Evolutionary conservation across 2,329 filamentous ascomycete species (phyloP).

Genomic region (Fusarium virguliforme): DNA sequence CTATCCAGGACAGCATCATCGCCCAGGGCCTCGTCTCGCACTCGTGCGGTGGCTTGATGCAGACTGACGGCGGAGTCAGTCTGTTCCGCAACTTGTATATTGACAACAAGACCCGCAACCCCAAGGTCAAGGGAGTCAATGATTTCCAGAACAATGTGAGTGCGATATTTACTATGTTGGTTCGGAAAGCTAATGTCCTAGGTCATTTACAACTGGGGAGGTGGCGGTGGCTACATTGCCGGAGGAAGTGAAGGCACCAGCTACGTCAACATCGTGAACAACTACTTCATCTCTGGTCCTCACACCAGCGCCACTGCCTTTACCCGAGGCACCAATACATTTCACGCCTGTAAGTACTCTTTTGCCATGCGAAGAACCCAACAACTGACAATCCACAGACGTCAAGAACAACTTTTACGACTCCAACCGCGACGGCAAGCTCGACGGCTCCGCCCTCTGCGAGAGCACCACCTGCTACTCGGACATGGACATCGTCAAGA

Average conservation of each 20-base stretch:
- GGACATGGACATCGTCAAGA: slow-evolving; percentile 61
- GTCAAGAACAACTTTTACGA: slow-evolving; percentile 69
- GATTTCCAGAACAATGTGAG: slow-evolving; percentile 65
- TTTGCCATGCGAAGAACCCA: not conserved
- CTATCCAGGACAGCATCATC: slow-evolving; percentile 69
- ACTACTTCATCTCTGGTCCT: slow-evolving; percentile 72
- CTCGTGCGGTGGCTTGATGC: slow-evolving; percentile 67
- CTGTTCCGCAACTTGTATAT: slow-evolving; percentile 71
- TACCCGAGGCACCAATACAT: slow-evolving; percentile 69
- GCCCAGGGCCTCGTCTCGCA: slow-evolving; percentile 69
- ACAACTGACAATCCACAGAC: slow-evolving; percentile 48
- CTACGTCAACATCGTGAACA: slow-evolving; percentile 68
- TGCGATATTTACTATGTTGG: too few relatives aligned
- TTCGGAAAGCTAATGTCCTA: slow-evolving; percentile 33
- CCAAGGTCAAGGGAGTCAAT: slow-evolving; percentile 71
- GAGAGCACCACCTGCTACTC: slow-evolving; percentile 63
- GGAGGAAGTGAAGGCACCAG: slow-evolving; percentile 65
- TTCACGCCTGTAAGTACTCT: slow-evolving; percentile 62
- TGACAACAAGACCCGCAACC: slow-evolving; percentile 71
- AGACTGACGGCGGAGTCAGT: slow-evolving; percentile 65
- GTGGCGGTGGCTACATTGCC: slow-evolving; percentile 69
- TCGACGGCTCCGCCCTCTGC: slow-evolving; percentile 65
- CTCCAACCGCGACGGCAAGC: slow-evolving; percentile 63
- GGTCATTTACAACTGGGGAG: slow-evolving; percentile 71
- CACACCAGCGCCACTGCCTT: slow-evolving; percentile 66